Evolutionary conservation across 2,329 filamentous ascomycete species (phyloP).

Genomic region (Trichophyton equinum): DNA sequence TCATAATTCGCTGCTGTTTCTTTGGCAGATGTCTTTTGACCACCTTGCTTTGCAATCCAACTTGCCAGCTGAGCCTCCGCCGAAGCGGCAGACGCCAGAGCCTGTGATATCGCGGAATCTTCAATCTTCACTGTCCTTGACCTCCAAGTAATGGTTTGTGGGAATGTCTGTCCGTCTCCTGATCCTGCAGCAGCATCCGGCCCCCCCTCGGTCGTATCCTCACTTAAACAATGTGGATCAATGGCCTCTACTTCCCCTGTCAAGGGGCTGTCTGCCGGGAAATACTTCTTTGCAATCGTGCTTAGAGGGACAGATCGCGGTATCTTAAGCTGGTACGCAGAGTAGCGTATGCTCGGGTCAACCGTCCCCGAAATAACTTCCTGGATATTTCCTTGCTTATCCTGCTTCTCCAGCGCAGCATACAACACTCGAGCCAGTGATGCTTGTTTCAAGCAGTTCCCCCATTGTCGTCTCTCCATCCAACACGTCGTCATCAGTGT

Average conservation of each 20-base stretch:
- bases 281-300: conserved; percentile 64
- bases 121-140: conserved; percentile 76
- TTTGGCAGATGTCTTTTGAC: conserved; percentile 30
- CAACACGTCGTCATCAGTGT: conserved; percentile 63
- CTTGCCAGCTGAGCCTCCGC: conserved; percentile 41
- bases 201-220: conserved; percentile 39
- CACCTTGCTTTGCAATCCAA: conserved; percentile 33
- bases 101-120: conserved; percentile 80
- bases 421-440: conserved; percentile 73
- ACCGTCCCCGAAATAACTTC: conserved; percentile 76
- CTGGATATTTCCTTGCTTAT: conserved; percentile 65
- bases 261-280: conserved; percentile 51
- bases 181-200: conserved; percentile 30
- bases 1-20: conserved; percentile 83
- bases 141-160: conserved; percentile 73
- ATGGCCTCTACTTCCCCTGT: conserved; percentile 57
- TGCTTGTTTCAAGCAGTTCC: conserved; percentile 61
- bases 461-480: conserved; percentile 84
- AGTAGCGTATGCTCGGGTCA: conserved; percentile 87
- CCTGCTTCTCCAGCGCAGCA: conserved; percentile 52
- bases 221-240: conserved; percentile 54
- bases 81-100: conserved; percentile 55
- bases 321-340: conserved; percentile 81
- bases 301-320: conserved; percentile 73
- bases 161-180: conserved; percentile 40